Evolutionary conservation across 495 filamentous ascomycete species (phyloP).

Genomic region (Aspergillus baeticus): DNA sequence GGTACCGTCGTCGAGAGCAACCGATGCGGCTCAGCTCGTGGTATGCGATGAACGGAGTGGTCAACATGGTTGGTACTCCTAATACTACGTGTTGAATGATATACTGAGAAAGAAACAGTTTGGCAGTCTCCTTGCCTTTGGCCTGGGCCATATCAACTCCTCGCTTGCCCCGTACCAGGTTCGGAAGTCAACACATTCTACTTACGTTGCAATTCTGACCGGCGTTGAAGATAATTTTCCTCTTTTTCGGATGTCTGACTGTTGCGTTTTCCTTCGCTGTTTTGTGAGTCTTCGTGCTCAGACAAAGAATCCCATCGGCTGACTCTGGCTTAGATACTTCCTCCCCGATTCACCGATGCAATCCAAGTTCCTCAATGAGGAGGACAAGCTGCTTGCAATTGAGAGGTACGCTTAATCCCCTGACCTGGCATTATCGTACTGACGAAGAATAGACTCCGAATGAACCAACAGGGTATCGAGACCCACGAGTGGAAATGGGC

Average conservation of each 20-base stretch:
- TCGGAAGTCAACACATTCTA: no score
- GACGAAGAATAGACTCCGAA: conserved; percentile 42
- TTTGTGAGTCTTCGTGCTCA: conserved; percentile 24
- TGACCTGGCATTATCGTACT: neutral
- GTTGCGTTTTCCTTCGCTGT: conserved; percentile 47
- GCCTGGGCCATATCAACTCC: conserved; percentile 58
- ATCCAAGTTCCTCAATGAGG: conserved; percentile 55
- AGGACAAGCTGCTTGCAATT: conserved; percentile 60
- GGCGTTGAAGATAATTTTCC: conserved; percentile 57
- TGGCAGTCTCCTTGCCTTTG: conserved; percentile 54
- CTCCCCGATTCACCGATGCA: conserved; percentile 62
- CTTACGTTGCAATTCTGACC: no score
- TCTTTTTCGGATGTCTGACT: conserved; percentile 54
- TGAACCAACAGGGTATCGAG: conserved; percentile 61
- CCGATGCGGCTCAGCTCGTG: conserved; percentile 56
- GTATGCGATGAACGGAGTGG: conserved; percentile 60
- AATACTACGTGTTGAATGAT: no score
- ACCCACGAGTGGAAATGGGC: conserved; percentile 61
- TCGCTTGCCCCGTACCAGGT: conserved; percentile 57
- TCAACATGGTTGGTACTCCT: conserved; percentile 44
- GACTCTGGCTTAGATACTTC: conserved; percentile 29
- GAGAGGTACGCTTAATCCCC: conserved; percentile 40
- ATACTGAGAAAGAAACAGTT: conserved; percentile 20
- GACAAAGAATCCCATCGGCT: neutral
- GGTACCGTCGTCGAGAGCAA: conserved; percentile 60